Conservation (phyloP, 2,329 filamentous ascomycete species). For the Arthrocladium fulminans region DNA sequence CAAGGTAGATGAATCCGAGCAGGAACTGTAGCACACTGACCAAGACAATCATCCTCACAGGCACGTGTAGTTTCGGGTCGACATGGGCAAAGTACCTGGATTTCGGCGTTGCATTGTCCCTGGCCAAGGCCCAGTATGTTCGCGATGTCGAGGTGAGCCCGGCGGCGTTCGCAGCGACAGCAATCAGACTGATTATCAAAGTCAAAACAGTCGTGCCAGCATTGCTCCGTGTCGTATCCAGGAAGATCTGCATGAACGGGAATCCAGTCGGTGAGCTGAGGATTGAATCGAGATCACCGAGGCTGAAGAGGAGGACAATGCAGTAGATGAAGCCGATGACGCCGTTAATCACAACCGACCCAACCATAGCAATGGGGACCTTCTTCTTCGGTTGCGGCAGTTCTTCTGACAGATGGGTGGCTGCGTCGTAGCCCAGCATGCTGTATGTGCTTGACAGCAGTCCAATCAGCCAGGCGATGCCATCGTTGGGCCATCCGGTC, state of each 20-base stretch:
- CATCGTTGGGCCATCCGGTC: constrained; percentile 27
- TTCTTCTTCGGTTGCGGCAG: constrained; percentile 32
- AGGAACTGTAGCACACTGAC: constrained; percentile 13
- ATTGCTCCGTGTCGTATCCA: constrained; percentile 30
- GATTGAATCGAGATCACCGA: constrained; percentile 23
- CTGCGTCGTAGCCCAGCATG: constrained; percentile 35
- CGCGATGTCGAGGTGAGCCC: too few species aligned
- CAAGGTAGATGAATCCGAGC: constrained; percentile 18
- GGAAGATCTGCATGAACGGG: constrained; percentile 40
- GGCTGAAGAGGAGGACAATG: constrained; percentile 21
- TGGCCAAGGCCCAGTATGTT: too few species aligned
- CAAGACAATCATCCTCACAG: constrained; percentile 11
- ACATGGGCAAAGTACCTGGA: constrained; percentile 27
- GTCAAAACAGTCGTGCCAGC: constrained; percentile 26
- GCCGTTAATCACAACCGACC: constrained; percentile 29
- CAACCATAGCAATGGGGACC: constrained; percentile 28
- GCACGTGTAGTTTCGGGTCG: constrained; percentile 8
- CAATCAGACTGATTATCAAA: constrained; percentile 25
- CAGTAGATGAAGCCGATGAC: constrained; percentile 21
- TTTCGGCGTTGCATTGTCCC: too few species aligned
- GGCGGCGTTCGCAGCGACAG: constrained; percentile 15
- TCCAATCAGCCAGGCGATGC: constrained; percentile 31
- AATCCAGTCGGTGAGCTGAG: constrained; percentile 31
- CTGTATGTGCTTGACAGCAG: constrained; percentile 25
- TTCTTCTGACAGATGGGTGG: constrained; percentile 42